A percentile compares a stretch with the other conserved stretches of the same genome.
Evolutionary conservation across 331 rosid species (phyloP).

Genomic region (Stylosanthes scabra): DNA sequence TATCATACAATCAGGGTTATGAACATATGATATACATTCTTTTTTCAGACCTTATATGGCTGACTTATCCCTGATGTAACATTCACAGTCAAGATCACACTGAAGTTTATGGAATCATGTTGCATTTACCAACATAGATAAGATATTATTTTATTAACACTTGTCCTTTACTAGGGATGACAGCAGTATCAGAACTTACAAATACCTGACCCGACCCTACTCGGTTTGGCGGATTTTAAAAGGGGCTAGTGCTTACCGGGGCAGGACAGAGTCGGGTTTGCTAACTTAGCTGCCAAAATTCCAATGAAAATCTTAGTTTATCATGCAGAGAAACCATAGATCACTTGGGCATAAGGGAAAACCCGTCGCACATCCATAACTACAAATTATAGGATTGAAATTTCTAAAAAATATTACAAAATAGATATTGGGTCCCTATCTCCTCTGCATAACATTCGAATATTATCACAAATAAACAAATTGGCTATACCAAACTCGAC

Average conservation of each 20-base stretch:
- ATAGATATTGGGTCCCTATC: neutral
- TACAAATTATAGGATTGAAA: neutral
- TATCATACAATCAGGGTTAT: neutral
- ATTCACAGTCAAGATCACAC: conserved; percentile 6
- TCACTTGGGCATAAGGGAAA: too few species aligned
- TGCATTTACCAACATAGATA: neutral
- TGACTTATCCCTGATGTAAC: conserved; percentile 19
- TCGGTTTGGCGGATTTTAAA: too few species aligned
- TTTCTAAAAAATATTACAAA: conserved; percentile 13
- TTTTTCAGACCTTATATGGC: conserved; percentile 14
- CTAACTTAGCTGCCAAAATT: too few species aligned
- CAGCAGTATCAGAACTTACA: too few species aligned
- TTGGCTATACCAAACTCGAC: conserved; percentile 11
- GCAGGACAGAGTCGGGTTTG: too few species aligned
- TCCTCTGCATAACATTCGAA: neutral
- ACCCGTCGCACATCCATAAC: neutral
- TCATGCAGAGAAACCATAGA: too few species aligned
- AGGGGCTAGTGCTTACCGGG: too few species aligned
- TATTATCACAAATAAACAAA: conserved; percentile 7
- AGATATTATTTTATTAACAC: neutral
- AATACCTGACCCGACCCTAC: too few species aligned
- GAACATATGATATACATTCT: neutral
- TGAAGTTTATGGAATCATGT: neutral
- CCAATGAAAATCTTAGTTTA: too few species aligned
- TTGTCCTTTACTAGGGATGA: neutral